Evolutionary conservation across 2,329 filamentous ascomycete genomes (phyloP), one percentile per base, ranked within the genome.

Genomic region (Emydomyces testavorans): DNA sequence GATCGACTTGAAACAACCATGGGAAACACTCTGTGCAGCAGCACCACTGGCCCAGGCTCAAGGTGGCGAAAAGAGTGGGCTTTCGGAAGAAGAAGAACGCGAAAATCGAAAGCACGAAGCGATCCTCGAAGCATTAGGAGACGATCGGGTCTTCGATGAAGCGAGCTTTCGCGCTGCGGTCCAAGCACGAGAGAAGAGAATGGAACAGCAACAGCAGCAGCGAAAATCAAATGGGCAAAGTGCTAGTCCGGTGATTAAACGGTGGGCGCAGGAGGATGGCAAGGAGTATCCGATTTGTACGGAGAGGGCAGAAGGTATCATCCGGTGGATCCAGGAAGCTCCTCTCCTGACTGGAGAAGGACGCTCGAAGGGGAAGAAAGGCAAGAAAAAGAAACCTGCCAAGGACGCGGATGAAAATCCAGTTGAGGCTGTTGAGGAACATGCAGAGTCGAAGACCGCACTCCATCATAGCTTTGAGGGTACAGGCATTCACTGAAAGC

Each of bases 241-340:
- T 45, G 49, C 58, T 54, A 48, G 52, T 59, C 32, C 43, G 2
- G 28, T 47, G n/a, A 44, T 46, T 21, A 80, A 79, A 56, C 67
- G 77, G 6, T 82, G 78, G 78, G 74, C 76, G 4, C 72, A 78
- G 48, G 80, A 83, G 45, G 77, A 82, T 51, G 76, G 74, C 0
- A 78, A 77, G 57, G 82, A 86, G 54, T 84, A 83, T 60, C 77
- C 78, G 2, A 79, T 85, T 53, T 72, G 75, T 15, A 85, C 82
- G 1, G 80, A 84, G 53, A 74, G 85, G 18, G 83, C 84, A 0
- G 73, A 78, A 40, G 75, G 77, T 15, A 78, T 90, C 50, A 76
- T 79, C 0, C 67, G 76, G 35, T 92, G 85, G 85, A 75, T 90
- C 18, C 66, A 67, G 41, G 73, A 81, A 50, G 78, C 76, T 0